Conservation (phyloP, 306 rosid genomes). For the Rosa multiflora region DNA sequence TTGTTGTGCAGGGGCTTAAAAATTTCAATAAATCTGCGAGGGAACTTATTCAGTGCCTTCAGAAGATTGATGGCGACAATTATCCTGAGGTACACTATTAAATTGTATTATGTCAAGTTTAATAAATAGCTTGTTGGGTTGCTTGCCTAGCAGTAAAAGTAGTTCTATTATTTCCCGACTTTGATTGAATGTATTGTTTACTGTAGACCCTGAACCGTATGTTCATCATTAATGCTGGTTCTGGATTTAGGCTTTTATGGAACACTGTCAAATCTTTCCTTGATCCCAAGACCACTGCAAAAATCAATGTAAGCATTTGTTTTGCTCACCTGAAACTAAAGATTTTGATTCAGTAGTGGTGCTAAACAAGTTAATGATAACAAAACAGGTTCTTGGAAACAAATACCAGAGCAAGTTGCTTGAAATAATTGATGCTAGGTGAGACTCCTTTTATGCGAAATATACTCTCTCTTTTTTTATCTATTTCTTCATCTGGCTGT, state of each 20-base stretch:
- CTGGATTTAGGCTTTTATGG: conserved; percentile 94
- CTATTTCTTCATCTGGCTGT: neutral
- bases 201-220: conserved; percentile 73
- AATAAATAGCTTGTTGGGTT: neutral
- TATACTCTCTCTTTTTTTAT: neutral
- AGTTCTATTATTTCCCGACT: conserved; percentile 7
- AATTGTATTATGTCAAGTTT: neutral
- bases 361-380: conserved; percentile 27
- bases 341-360: conserved; percentile 15
- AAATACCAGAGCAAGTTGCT: conserved; percentile 95
- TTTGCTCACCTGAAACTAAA: neutral
- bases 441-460: conserved; percentile 2
- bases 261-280: conserved; percentile 85
- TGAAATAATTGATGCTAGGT: conserved; percentile 88
- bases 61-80: conserved; percentile 94
- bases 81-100: conserved; percentile 79
- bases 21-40: conserved; percentile 84
- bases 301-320: conserved; percentile 61
- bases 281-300: conserved; percentile 88
- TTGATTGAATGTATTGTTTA: conserved; percentile 19
- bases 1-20: conserved; percentile 62
- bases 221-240: conserved; percentile 98
- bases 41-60: conserved; percentile 75
- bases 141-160: neutral
- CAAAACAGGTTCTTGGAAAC: conserved; percentile 86